Evolutionary conservation across 1,284 basidiomycete genomes (phyloP).

Genomic region (Ganoderma multipileum): DNA sequence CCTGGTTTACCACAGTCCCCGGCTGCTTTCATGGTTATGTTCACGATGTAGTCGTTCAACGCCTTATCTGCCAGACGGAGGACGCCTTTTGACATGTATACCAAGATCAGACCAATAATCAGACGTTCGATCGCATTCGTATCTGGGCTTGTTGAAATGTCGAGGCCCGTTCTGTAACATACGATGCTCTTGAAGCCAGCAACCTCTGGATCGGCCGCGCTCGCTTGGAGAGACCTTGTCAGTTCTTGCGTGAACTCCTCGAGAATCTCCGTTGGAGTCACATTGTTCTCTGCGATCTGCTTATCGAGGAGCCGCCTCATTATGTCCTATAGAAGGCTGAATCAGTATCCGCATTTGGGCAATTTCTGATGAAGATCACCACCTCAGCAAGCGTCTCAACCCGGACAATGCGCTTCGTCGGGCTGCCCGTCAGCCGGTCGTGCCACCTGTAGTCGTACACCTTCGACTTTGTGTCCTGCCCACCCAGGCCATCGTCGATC

Average conservation of each 20-base stretch:
- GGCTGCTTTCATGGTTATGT: constrained; percentile 57
- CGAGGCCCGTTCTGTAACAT: constrained; percentile 77
- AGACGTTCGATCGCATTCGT: constrained; percentile 25
- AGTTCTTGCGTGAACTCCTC: constrained; percentile 45
- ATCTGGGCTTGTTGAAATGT: constrained; percentile 44
- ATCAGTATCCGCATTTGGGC: background rate
- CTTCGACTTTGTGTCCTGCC: constrained; percentile 52
- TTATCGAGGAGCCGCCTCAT: constrained; percentile 41
- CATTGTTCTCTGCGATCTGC: constrained; percentile 29
- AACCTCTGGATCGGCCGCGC: constrained; percentile 55
- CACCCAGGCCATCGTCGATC: constrained; percentile 72
- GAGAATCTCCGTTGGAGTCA: constrained; percentile 34
- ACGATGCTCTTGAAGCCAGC: constrained; percentile 77
- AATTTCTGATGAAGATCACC: constrained; percentile 9
- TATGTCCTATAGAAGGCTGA: constrained; percentile 39
- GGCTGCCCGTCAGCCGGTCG: constrained; percentile 57
- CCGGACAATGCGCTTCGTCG: constrained; percentile 66
- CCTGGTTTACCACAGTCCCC: constrained; percentile 62
- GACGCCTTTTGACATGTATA: constrained; percentile 31
- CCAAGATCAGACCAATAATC: constrained; percentile 30
- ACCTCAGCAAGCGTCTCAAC: constrained; percentile 76
- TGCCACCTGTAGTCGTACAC: constrained; percentile 66
- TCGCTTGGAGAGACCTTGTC: constrained; percentile 39
- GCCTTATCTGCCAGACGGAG: constrained; percentile 66
- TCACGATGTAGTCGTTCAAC: constrained; percentile 73